These are phyloP conservation scores for Botryotinia convoluta DNA, from an alignment of 2,329 filamentous ascomycete species.

Conservation along the genomic window DNA sequence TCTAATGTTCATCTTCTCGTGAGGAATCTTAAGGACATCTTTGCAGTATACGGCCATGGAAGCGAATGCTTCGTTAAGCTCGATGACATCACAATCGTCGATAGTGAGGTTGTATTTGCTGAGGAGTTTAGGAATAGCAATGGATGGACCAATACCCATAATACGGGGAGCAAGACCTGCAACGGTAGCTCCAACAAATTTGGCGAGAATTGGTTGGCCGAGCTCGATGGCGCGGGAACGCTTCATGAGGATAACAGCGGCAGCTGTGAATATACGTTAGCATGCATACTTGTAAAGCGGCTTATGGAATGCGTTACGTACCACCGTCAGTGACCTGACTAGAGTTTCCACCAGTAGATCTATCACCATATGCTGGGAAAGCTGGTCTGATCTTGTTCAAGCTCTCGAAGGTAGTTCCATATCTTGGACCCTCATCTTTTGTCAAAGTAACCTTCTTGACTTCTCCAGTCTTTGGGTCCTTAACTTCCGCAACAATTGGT, in stretches of 20 bases:
- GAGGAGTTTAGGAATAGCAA: conserved; percentile 80
- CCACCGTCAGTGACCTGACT: conserved; percentile 92
- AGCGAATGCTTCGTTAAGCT: conserved; percentile 97
- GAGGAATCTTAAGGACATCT: conserved; percentile 67
- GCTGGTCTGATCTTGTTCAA: conserved; percentile 84
- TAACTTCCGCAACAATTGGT: conserved; percentile 77
- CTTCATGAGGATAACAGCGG: conserved; percentile 90
- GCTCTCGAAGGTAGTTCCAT: conserved; percentile 80
- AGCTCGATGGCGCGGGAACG: conserved; percentile 83
- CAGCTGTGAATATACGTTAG: conserved; percentile 49
- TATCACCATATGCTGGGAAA: conserved; percentile 85
- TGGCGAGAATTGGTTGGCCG: conserved; percentile 87
- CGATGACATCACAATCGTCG: conserved; percentile 82
- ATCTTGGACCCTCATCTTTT: conserved; percentile 85
- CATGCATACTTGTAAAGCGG: background rate
- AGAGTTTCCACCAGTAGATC: conserved; percentile 88
- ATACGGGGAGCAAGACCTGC: conserved; percentile 88
- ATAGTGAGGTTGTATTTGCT: conserved; percentile 73
- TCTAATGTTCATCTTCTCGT: conserved; percentile 74
- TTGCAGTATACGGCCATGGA: conserved; percentile 96
- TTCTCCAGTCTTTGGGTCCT: conserved; percentile 79
- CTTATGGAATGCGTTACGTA: conserved; percentile 40
- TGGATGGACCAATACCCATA: conserved; percentile 88
- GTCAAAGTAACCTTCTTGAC: conserved; percentile 74
- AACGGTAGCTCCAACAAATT: conserved; percentile 89